Percentiles rank a stretch among this genome's conserved stretches.
Conservation (phyloP, 2,329 filamentous ascomycete species). For the Xylariaceae sp. region DNA sequence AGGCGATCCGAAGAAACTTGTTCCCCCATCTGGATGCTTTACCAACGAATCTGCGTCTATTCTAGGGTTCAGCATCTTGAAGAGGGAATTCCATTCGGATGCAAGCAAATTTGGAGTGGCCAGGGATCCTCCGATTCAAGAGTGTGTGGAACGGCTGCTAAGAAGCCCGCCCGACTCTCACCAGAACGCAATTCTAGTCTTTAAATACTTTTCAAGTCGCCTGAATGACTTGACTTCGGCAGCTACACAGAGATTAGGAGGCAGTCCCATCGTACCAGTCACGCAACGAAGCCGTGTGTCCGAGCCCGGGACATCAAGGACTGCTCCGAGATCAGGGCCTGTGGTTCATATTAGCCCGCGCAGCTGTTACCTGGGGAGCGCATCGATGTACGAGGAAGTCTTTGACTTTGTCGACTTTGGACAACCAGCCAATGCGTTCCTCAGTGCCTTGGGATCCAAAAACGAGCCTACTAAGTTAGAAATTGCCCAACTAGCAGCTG, state of each 20-base stretch:
- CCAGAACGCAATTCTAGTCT: conserved; percentile 65
- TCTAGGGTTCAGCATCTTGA: conserved; percentile 76
- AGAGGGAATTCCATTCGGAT: conserved; percentile 72
- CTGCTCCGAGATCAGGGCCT: conserved; percentile 39
- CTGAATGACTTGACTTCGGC: conserved; percentile 66
- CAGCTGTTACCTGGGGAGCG: conserved; percentile 75
- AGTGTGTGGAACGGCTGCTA: conserved; percentile 71
- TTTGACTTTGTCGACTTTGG: conserved; percentile 98
- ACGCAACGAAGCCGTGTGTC: conserved; percentile 29
- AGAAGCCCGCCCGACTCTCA: conserved; percentile 66
- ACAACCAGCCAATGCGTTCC: conserved; percentile 77
- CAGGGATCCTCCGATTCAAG: conserved; percentile 72
- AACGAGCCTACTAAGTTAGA: conserved; percentile 84
- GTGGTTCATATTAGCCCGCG: conserved; percentile 62
- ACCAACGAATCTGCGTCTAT: conserved; percentile 73
- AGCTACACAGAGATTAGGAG: conserved; percentile 56
- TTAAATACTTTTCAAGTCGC: conserved; percentile 78
- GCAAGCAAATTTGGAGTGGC: conserved; percentile 79
- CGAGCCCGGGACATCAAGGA: conserved; percentile 3
- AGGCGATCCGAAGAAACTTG: conserved; percentile 60
- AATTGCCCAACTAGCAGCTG: conserved; percentile 77
- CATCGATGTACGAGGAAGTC: conserved; percentile 72
- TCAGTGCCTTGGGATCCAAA: conserved; percentile 86
- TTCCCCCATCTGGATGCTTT: conserved; percentile 73
- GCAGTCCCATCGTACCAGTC: conserved; percentile 70